Evolutionary conservation across 495 filamentous ascomycete genomes (phyloP).

Genomic region (Talaromyces ruber): DNA sequence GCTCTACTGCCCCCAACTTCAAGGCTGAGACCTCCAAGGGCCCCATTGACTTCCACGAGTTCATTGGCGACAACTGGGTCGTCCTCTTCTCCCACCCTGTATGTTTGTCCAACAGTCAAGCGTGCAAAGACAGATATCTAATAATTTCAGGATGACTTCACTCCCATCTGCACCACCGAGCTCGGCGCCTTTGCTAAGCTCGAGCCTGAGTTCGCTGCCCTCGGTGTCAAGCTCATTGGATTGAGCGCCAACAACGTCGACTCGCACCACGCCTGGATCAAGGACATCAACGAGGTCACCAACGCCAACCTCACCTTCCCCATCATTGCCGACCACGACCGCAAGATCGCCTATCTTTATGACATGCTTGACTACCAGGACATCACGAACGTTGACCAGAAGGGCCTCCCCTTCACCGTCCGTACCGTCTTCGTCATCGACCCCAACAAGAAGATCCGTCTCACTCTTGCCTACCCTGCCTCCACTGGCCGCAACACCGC

Average conservation of each 20-base stretch:
- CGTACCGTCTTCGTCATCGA: conserved; percentile 98
- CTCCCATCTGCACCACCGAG: conserved; percentile 97
- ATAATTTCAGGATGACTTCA: conserved; percentile 51
- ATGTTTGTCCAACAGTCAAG: conserved; percentile 14
- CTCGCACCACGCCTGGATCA: conserved; percentile 68
- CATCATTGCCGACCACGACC: conserved; percentile 94
- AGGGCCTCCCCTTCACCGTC: conserved; percentile 96
- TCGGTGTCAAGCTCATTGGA: conserved; percentile 91
- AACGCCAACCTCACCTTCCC: conserved; percentile 79
- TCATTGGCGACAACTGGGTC: conserved; percentile 88
- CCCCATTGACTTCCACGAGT: conserved; percentile 94
- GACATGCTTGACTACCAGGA: conserved; percentile 94
- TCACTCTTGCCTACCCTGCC: conserved; percentile 93
- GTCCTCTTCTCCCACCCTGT: conserved; percentile 97
- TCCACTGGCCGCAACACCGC: conserved; percentile 95
- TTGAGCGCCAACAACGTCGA: conserved; percentile 42
- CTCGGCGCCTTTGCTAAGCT: conserved; percentile 95
- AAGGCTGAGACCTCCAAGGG: conserved; percentile 85
- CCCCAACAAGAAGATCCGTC: conserved; percentile 95
- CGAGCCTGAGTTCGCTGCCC: conserved; percentile 91
- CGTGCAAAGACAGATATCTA: not conserved
- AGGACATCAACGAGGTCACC: conserved; percentile 91
- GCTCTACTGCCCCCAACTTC: conserved; percentile 87
- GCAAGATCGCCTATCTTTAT: conserved; percentile 83
- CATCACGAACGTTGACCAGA: conserved; percentile 80